Evolutionary conservation across 768 basidiomycete species (phyloP).

Genomic region (Leccinum sublutescens): DNA sequence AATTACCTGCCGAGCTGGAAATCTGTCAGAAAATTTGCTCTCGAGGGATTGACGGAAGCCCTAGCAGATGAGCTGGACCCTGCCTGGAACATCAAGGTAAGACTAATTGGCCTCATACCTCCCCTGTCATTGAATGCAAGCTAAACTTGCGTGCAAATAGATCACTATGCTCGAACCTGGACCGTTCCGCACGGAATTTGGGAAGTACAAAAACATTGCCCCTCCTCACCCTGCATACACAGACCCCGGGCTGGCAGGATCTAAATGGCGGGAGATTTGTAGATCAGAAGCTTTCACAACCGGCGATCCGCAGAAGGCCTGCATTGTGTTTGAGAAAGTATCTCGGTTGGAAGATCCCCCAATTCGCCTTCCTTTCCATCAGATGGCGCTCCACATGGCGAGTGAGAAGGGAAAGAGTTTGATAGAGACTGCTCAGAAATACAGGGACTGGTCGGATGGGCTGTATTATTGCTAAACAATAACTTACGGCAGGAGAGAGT

Average conservation of each 20-base stretch:
- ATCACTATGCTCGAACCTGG: constrained; percentile 25
- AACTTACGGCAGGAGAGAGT: background rate
- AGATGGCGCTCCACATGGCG: background rate
- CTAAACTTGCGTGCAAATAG: constrained; percentile 1
- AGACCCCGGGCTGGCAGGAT: constrained; percentile 6
- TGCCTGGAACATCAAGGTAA: constrained; percentile 24
- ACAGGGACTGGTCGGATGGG: constrained; percentile 25
- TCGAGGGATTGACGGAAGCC: constrained; percentile 30
- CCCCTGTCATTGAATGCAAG: background rate
- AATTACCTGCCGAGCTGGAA: background rate
- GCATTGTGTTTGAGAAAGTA: constrained; percentile 18
- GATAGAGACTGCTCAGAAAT: constrained; percentile 16
- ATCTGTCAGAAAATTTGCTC: constrained; percentile 18
- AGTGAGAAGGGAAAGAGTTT: constrained; percentile 14
- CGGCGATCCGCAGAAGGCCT: constrained; percentile 24
- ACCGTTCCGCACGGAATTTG: constrained; percentile 12
- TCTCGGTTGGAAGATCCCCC: constrained; percentile 23
- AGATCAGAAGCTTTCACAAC: background rate
- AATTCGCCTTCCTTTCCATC: constrained; percentile 21
- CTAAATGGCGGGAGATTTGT: constrained; percentile 4
- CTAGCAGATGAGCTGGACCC: constrained; percentile 9
- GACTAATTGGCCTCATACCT: background rate
- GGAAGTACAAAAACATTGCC: background rate
- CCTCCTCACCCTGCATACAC: constrained; percentile 20
- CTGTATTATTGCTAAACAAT: constrained; percentile 9